Conservation (phyloP, 768 basidiomycete species). For the Termitomyces sp. region DNA sequence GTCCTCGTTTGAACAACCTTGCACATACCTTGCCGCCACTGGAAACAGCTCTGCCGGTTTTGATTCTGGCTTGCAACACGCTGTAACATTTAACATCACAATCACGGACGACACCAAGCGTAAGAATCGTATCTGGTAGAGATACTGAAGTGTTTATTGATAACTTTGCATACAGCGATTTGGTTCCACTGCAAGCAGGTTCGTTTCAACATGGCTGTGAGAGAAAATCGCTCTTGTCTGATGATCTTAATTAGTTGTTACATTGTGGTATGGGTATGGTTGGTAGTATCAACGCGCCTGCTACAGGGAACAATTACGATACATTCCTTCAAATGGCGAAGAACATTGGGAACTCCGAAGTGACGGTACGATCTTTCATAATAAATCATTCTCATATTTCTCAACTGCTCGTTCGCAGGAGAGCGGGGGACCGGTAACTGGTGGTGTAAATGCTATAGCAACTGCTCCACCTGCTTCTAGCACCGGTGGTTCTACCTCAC, state of each 20-base stretch:
- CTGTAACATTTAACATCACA: conserved; percentile 40
- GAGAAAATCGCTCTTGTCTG: not conserved
- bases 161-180: conserved; percentile 34
- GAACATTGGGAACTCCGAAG: conserved; percentile 30
- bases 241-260: conserved; percentile 9
- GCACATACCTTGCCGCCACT: conserved; percentile 42
- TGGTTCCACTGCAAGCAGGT: conserved; percentile 56
- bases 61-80: conserved; percentile 46
- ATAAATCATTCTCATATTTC: not conserved
- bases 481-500: conserved; percentile 1
- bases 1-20: conserved; percentile 51
- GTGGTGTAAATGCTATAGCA: conserved; percentile 39
- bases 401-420: conserved; percentile 21
- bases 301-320: conserved; percentile 39
- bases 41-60: conserved; percentile 40
- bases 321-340: conserved; percentile 38
- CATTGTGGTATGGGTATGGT: conserved; percentile 57
- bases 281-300: conserved; percentile 47
- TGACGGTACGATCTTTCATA: conserved; percentile 21
- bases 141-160: not conserved
- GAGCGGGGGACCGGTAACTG: conserved; percentile 33
- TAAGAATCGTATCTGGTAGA: conserved; percentile 20
- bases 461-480: conserved; percentile 22
- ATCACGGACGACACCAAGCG: conserved; percentile 45
- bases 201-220: not conserved